phyloP scores from a whole-genome alignment of 176 grass and related monocot species.

The Aegilops speltoides region DNA sequence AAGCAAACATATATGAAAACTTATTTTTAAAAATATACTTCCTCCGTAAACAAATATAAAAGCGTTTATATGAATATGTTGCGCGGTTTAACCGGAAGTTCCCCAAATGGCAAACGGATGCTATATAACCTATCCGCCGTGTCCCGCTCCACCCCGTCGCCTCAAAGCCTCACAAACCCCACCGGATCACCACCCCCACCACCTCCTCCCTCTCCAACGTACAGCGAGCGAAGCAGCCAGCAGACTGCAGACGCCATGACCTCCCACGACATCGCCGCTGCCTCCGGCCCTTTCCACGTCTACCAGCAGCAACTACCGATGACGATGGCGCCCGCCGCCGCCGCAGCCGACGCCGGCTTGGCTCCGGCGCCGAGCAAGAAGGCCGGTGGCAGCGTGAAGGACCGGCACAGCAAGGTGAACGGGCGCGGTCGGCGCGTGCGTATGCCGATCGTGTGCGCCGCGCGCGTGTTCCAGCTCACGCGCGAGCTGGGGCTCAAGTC shows the following conservation, averaged over 20 bases:
- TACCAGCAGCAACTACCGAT: conserved; percentile 26
- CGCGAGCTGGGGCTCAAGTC: conserved; percentile 96
- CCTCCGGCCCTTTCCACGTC: conserved; percentile 35
- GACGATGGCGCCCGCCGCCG: neutral
- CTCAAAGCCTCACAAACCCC: conserved; percentile 39
- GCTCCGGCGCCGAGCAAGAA: conserved; percentile 31
- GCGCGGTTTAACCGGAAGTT: no score
- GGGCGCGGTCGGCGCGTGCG: conserved; percentile 85
- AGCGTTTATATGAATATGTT: no score
- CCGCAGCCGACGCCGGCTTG: neutral
- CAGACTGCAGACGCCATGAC: conserved; percentile 14
- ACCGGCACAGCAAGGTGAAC: conserved; percentile 98
- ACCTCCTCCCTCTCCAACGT: neutral
- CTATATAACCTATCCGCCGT: conserved; percentile 1
- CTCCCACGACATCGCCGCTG: conserved; percentile 34
- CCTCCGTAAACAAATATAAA: no score
- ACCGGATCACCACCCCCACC: conserved; percentile 32
- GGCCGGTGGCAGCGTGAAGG: conserved; percentile 46
- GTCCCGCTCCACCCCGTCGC: conserved; percentile 33
- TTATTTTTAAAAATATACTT: no score
- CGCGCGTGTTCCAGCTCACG: conserved; percentile 95
- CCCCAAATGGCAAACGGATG: no score
- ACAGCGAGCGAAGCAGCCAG: neutral
- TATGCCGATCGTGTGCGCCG: conserved; percentile 96
- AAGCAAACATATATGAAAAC: no score